Conservation (phyloP, 2,329 filamentous ascomycete species). For the Cordyceps cicadae region DNA sequence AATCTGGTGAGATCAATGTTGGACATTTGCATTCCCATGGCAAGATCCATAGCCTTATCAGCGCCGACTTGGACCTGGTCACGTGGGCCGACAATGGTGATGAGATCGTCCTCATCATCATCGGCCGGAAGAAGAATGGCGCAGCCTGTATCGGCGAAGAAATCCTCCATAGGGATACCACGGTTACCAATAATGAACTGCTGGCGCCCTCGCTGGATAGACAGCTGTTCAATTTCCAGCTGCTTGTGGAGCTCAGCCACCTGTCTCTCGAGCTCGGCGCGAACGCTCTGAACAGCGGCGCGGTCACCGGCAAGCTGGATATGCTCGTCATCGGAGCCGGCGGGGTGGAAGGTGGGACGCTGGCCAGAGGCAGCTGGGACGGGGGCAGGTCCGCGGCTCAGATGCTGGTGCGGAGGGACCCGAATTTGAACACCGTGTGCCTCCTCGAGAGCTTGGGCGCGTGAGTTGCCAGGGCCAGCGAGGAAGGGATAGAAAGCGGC, state of each 20-base stretch:
- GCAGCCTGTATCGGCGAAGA: slow-evolving; percentile 86
- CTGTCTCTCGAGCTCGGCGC: slow-evolving; percentile 70
- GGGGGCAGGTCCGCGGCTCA: slow-evolving; percentile 61
- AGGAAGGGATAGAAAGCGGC: slow-evolving; percentile 95
- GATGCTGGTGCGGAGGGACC: slow-evolving; percentile 74
- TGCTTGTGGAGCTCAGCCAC: slow-evolving; percentile 68
- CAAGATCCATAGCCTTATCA: slow-evolving; percentile 80
- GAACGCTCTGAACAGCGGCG: slow-evolving; percentile 67
- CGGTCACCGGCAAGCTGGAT: slow-evolving; percentile 87
- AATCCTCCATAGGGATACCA: slow-evolving; percentile 72
- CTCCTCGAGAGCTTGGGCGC: slow-evolving; percentile 63
- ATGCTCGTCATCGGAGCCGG: slow-evolving; percentile 58
- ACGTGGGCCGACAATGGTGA: slow-evolving; percentile 76
- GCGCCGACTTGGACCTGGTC: slow-evolving; percentile 66
- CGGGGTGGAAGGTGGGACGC: slow-evolving; percentile 60
- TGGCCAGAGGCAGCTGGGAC: slow-evolving; percentile 53
- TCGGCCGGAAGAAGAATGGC: slow-evolving; percentile 71
- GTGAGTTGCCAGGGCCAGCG: slow-evolving; percentile 65
- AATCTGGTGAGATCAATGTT: slow-evolving; percentile 75
- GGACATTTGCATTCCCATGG: slow-evolving; percentile 76
- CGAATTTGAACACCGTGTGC: slow-evolving; percentile 70
- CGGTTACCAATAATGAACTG: slow-evolving; percentile 89
- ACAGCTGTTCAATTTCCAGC: slow-evolving; percentile 68
- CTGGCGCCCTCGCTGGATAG: slow-evolving; percentile 79
- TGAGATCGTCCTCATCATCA: slow-evolving; percentile 70